Base-by-base conservation (phyloP, 306 rosid genomes). In the Prunus salicina region DNA sequence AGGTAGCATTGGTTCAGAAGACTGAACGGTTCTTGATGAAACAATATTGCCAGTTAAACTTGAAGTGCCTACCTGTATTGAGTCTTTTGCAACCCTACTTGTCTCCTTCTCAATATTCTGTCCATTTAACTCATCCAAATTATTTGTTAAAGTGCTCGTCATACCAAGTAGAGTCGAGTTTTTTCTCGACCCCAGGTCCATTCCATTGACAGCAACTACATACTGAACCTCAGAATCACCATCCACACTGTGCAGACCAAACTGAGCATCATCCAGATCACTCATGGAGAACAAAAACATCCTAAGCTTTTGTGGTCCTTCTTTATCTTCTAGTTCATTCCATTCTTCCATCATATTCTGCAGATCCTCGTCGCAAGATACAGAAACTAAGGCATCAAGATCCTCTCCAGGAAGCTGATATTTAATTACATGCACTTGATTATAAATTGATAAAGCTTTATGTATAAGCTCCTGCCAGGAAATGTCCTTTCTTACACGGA, bases 341-440 rank as follows among this genome's bases (percentile, higher is more conserved):
- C 90, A 87, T 79, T 91, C 96, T 77, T 91, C 96, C 91, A 91
- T 87, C 96, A 91, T 91, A 78, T 89, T 89, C 84, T 79, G 91
- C 78, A 91, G 85, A 82, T 91, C 96, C 85, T 91, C 96, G 34
- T 89, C 90, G 50, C 85, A 89, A 49, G 96, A 88, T 14, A 93
- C 93, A 74, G 97, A 88, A 60, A 93, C 97, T 82, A 93, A 87
- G 32, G 97, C 96, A 84, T 93, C 97, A 64, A 93, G 97, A 76
- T 93, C 97, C 88, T 93, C 97, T 28, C 96, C 97, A 50, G 97
- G 97, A 83, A 93, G 97, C 88, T 93, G 97, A 85, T 93, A 93
- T 81, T 88, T 93, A 22, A 93, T 85, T 62, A 80, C 86, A 72
- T 77, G 80, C 79, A 82, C 73, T 82, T 93, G 91, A 74, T 76